These are phyloP conservation scores for Psilocybe tampanensis DNA, from an alignment of 768 basidiomycete species.

Conservation along the genomic window DNA sequence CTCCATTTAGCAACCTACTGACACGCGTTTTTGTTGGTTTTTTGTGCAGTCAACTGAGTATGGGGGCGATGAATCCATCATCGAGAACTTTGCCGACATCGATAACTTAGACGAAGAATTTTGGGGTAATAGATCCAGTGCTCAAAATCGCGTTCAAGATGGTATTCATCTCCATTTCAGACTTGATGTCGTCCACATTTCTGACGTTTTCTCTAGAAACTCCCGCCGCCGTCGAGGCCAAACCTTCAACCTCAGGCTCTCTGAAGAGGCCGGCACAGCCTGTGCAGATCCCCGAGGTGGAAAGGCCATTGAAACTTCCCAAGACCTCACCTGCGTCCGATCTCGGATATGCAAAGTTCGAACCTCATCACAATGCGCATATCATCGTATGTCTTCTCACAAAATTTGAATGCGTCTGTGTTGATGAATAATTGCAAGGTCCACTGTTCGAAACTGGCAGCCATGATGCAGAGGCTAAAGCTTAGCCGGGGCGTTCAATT, in stretches of 20 bases:
- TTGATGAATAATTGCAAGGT: not conserved
- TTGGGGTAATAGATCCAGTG: not conserved
- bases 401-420: not conserved
- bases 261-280: not conserved
- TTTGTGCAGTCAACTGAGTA: too few relatives aligned
- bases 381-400: not conserved
- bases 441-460: slow-evolving; percentile 15
- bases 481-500: slow-evolving; percentile 17
- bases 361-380: not conserved
- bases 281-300: not conserved
- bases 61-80: not conserved
- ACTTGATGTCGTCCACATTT: too few relatives aligned
- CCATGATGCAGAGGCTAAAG: slow-evolving; percentile 11
- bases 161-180: too few relatives aligned
- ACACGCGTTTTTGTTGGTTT: too few relatives aligned
- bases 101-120: too few relatives aligned
- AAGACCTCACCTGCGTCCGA: not conserved
- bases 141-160: too few relatives aligned
- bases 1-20: too few relatives aligned
- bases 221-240: too few relatives aligned
- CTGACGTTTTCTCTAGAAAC: not conserved
- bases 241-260: not conserved
- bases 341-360: too few relatives aligned
- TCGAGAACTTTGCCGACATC: not conserved
- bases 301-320: not conserved